Base-by-base conservation (phyloP, 805 yeast species). In the Clavispora santaluciae region DNA sequence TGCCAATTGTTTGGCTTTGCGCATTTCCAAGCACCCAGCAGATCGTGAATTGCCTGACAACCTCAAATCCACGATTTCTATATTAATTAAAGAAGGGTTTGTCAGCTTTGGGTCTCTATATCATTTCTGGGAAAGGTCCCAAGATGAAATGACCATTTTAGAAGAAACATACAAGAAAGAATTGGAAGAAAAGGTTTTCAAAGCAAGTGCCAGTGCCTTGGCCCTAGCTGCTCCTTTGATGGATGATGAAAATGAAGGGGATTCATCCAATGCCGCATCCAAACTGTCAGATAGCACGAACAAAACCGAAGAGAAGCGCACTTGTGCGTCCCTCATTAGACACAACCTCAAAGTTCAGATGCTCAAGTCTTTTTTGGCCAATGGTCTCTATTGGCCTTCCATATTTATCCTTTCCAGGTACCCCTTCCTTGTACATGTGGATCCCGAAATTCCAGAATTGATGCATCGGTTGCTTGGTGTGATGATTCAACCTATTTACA, bases 201-300 rank as follows among this genome's bases (percentile, higher is more conserved):
- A 70, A 45, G 83, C 90, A 0, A 73, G 77, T 18, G 83, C 86
- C 0, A 86, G 83, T 46, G 95, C 95, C 0, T 64, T 90, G 36
- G 93, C 97, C 0, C 58, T 89, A 50, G 96, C 96, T 5, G 93
- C 93, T 8, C 95, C 96, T 0, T 66, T 90, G 28, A 69, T 73
- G 3, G 80, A 78, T 28, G 91, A 83, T 25, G 86, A 78, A 15
- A 84, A 77, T 18, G 78, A 71, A 6, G 31, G 9, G 10, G 11
- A 15, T 6, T 21, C 22, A 6, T 4, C 38, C 17, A 30, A 28
- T 3, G 12, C 9, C n/a, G n/a, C n/a, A 2, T 15, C 23, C 6
- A 17, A 20, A n/a, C 16, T 22, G 4, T 67, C 63, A n/a, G 62
- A 53, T n/a, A 24, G 25, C 1, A n/a, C 49, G 8, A 42, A 45